A percentile compares a stretch with the other conserved stretches of the same genome.
Evolutionary conservation across 2,329 filamentous ascomycete genomes (phyloP).

Genomic region (Helicocarpus griseus): DNA sequence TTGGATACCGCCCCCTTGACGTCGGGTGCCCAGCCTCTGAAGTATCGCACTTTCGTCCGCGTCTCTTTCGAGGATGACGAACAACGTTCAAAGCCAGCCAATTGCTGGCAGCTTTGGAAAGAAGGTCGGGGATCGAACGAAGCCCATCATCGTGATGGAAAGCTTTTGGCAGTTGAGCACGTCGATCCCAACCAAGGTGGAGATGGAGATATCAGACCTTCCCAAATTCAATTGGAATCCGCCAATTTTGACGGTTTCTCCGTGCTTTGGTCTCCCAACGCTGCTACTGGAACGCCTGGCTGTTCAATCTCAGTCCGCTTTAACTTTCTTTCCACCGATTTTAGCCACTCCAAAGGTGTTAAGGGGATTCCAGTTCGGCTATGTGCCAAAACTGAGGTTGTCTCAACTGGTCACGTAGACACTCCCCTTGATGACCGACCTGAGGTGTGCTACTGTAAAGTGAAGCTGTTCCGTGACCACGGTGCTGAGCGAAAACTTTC

Average conservation of each 20-base stretch:
- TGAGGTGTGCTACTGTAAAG: constrained; percentile 79
- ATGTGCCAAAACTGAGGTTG: constrained; percentile 75
- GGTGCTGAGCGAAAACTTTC: constrained; percentile 90
- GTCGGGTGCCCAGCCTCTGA: constrained; percentile 50
- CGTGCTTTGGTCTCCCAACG: constrained; percentile 72
- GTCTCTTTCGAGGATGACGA: constrained; percentile 96
- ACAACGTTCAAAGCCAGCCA: constrained; percentile 70
- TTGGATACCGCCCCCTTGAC: constrained; percentile 62
- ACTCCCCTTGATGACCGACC: constrained; percentile 5
- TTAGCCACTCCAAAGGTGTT: constrained; percentile 96
- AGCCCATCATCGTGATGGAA: constrained; percentile 85
- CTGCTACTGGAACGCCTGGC: constrained; percentile 55
- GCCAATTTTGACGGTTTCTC: constrained; percentile 92
- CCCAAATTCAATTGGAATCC: constrained; percentile 62
- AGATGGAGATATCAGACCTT: constrained; percentile 49
- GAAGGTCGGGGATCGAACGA: constrained; percentile 93
- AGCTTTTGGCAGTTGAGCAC: constrained; percentile 84
- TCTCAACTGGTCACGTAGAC: constrained; percentile 10
- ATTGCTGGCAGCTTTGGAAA: constrained; percentile 91
- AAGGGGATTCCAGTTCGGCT: constrained; percentile 93
- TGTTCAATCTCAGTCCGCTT: constrained; percentile 87
- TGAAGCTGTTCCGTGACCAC: constrained; percentile 93
- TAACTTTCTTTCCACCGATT: constrained; percentile 97
- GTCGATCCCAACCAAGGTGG: constrained; percentile 54
- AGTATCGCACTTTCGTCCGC: constrained; percentile 84